Base-by-base conservation (phyloP, 306 rosid genomes). In the Rosa lucieae region DNA sequence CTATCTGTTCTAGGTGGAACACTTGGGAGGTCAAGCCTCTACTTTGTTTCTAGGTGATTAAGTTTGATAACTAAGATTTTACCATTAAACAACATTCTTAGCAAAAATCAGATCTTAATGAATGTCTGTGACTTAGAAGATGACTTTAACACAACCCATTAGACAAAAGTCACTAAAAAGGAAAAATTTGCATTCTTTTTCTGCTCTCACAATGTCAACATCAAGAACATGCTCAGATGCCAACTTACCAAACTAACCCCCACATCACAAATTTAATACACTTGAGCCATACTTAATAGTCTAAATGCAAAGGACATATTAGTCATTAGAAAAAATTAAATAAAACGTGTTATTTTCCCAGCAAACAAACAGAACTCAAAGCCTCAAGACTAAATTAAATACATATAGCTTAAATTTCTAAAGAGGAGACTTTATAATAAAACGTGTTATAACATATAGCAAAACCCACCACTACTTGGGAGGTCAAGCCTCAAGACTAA, bases 121-220 rank as follows among this genome's bases (percentile, higher is more conserved):
- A 59, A 67, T 58, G 71, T 58, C 47, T 21, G n/a, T 46, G 56
- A 70, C 35, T n/a, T 2, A 23, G 66, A 63, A 63, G 20, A 75
- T 32, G 47, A 51, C 39, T 42, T 70, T 2, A 5, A 59, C 74
- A 21, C 29, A 77, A 42, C 69, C 79, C 42, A 42, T 23, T 55
- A 26, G 59, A 77, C 65, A 84, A 59, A 74, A 77, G 82, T 14
- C 48, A 18, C 63, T 35, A 3, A 18, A 84, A 76, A 39, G 8
- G 65, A n/a, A 46, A 52, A 32, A 32, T 51, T 39, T 47, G 26
- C 74, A 75, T 49, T 72, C n/a, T 70, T 43, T 5, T 10, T 32
- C 35, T 69, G 55, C 61, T 21, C 68, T 63, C 67, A 62, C 39
- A 26, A 63, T 32, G 5, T 29, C 68, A 63, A 5, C 52, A 23